Percentiles rank a stretch among this genome's conserved stretches.
These are phyloP conservation scores for Eleusine coracana DNA, from an alignment of 176 grass and related monocot species.

Conservation along the genomic window DNA sequence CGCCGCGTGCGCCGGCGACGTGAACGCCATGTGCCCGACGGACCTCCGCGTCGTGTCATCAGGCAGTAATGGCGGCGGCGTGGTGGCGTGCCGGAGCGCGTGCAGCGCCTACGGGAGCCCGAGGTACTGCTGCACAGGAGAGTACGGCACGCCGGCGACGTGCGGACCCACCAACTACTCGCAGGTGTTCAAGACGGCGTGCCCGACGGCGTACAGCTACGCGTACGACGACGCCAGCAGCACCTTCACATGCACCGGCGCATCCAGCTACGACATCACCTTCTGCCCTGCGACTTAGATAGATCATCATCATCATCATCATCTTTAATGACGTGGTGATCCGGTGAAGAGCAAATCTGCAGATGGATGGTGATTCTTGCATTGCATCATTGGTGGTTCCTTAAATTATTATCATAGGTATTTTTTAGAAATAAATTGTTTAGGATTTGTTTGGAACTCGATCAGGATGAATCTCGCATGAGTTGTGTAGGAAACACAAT, in stretches of 20 bases:
- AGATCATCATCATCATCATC: neutral
- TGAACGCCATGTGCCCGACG: conserved; percentile 56
- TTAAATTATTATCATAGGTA: neutral
- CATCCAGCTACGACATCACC: conserved; percentile 62
- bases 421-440: neutral
- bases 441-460: no score
- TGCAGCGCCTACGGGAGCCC: conserved; percentile 59
- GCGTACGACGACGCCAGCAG: conserved; percentile 70
- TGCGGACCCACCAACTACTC: conserved; percentile 66
- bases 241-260: conserved; percentile 62
- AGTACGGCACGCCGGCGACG: conserved; percentile 43
- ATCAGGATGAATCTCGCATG: no score
- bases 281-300: conserved; percentile 49
- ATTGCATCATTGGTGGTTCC: neutral
- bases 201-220: conserved; percentile 72
- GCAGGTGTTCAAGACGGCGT: conserved; percentile 61
- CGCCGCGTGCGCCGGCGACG: conserved; percentile 51
- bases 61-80: conserved; percentile 3
- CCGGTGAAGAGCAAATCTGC: neutral
- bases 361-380: neutral
- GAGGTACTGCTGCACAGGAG: conserved; percentile 69
- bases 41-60: conserved; percentile 48
- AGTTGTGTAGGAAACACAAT: neutral
- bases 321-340: neutral
- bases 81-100: conserved; percentile 63